phyloP scores from a whole-genome alignment of 805 yeast genomes.

The Maudiozyma bulderi region DNA sequence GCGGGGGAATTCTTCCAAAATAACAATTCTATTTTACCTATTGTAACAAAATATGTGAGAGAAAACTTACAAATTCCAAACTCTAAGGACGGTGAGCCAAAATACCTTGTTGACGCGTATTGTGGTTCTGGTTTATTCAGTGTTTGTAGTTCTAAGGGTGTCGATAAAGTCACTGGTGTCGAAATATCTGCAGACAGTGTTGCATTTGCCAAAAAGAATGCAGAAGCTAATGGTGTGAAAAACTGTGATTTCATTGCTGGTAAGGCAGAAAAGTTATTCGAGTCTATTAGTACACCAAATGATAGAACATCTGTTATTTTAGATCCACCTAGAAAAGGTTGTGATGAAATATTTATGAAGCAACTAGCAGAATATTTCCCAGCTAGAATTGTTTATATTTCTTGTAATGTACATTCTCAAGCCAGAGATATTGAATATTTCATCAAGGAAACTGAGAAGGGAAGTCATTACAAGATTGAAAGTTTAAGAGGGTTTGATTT shows the following conservation, averaged over 20 bases:
- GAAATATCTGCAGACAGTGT: slow-evolving; percentile 90
- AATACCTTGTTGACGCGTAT: slow-evolving; percentile 83
- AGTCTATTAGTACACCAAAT: slow-evolving; percentile 63
- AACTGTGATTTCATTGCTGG: slow-evolving; percentile 85
- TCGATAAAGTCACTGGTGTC: slow-evolving; percentile 83
- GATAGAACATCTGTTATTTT: slow-evolving; percentile 78
- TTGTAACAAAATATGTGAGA: slow-evolving; percentile 72
- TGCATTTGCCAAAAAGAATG: slow-evolving; percentile 76
- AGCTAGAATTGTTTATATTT: slow-evolving; percentile 80
- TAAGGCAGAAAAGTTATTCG: slow-evolving; percentile 84
- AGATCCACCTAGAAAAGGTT: slow-evolving; percentile 97
- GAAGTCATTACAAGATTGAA: slow-evolving; percentile 58
- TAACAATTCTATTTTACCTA: slow-evolving; percentile 82
- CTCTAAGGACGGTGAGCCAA: slow-evolving; percentile 38
- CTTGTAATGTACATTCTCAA: slow-evolving; percentile 96
- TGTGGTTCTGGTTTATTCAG: slow-evolving; percentile 95
- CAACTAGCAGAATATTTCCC: slow-evolving; percentile 82
- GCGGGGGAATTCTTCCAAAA: slow-evolving; percentile 97
- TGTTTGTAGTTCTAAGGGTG: slow-evolving; percentile 71
- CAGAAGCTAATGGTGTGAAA: slow-evolving; percentile 58
- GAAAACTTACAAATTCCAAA: slow-evolving; percentile 46
- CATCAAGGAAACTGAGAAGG: slow-evolving; percentile 52
- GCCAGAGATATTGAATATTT: slow-evolving; percentile 89
- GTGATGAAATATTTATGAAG: slow-evolving; percentile 77
- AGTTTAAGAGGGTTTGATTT: slow-evolving; percentile 91